Evolutionary conservation across 148 eudicot species (phyloP).

Genomic region (Cornus florida): DNA sequence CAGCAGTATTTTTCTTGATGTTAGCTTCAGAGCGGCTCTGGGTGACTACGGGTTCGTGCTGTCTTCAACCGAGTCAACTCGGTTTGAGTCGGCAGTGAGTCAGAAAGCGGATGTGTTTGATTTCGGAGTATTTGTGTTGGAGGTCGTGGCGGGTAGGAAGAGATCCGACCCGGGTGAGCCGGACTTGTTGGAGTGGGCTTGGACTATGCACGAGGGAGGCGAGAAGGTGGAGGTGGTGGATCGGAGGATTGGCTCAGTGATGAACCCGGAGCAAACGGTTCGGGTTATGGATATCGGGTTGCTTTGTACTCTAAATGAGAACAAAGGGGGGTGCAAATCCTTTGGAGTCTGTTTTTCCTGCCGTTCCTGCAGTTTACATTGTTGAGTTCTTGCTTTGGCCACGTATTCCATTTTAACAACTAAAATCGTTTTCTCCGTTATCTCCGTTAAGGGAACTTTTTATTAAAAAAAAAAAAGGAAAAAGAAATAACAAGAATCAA

Average conservation of each 20-base stretch:
- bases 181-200: slow-evolving; percentile 70
- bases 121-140: slow-evolving; percentile 60
- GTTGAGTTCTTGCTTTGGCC: too few relatives aligned
- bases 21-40: slow-evolving; percentile 62
- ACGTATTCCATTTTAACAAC: too few relatives aligned
- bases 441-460: too few relatives aligned
- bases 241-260: slow-evolving; percentile 56
- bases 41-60: slow-evolving; percentile 68
- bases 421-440: too few relatives aligned
- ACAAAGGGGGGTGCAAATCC: slow-evolving; percentile 64
- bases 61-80: slow-evolving; percentile 38
- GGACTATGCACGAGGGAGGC: slow-evolving; percentile 57
- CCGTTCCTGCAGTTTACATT: too few relatives aligned
- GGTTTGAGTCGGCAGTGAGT: slow-evolving; percentile 50
- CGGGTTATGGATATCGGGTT: slow-evolving; percentile 66
- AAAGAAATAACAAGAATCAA: too few relatives aligned
- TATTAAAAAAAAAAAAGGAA: too few relatives aligned
- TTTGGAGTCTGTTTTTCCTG: too few relatives aligned
- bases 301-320: slow-evolving; percentile 67
- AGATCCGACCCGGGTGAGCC: slow-evolving; percentile 24
- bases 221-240: slow-evolving; percentile 60
- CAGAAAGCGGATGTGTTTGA: slow-evolving; percentile 64
- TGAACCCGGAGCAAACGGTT: slow-evolving; percentile 57
- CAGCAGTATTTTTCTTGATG: slow-evolving; percentile 64
- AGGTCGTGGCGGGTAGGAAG: slow-evolving; percentile 59